phyloP scores from a whole-genome alignment of 1,284 basidiomycete species.

The Sanguinoderma infundibulare region DNA sequence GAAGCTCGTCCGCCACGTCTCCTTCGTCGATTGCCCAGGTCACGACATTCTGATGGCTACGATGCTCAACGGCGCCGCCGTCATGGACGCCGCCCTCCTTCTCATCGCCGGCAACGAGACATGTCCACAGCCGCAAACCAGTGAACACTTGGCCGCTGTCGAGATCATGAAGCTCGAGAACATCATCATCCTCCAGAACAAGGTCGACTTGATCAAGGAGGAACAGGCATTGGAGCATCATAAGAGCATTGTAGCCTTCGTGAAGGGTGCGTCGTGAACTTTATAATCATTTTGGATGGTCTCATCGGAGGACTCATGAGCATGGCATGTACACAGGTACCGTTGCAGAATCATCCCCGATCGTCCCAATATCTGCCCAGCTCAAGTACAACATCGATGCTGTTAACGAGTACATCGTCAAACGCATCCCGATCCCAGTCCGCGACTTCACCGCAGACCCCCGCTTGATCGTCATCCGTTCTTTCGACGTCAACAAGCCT shows the following conservation, averaged over 20 bases:
- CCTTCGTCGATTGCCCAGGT: slow-evolving; percentile 96
- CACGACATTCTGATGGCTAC: slow-evolving; percentile 99
- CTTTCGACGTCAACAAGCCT: slow-evolving; percentile 99
- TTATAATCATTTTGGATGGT: not conserved
- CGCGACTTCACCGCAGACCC: slow-evolving; percentile 94
- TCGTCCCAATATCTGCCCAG: slow-evolving; percentile 98
- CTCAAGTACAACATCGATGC: slow-evolving; percentile 99
- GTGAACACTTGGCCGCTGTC: slow-evolving; percentile 97
- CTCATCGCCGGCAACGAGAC: slow-evolving; percentile 98
- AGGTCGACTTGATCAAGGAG: slow-evolving; percentile 95
- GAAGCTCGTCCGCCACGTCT: slow-evolving; percentile 93
- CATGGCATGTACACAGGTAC: slow-evolving; percentile 63
- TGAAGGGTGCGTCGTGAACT: slow-evolving; percentile 68
- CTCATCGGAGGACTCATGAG: not conserved
- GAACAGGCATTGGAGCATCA: slow-evolving; percentile 90
- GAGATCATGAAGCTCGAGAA: slow-evolving; percentile 99
- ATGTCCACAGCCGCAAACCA: slow-evolving; percentile 98
- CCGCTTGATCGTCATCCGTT: slow-evolving; percentile 96
- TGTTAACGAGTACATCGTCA: slow-evolving; percentile 99
- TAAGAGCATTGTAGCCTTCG: slow-evolving; percentile 91
- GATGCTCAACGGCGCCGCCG: slow-evolving; percentile 99
- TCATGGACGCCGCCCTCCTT: slow-evolving; percentile 98
- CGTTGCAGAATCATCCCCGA: slow-evolving; percentile 95
- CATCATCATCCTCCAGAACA: slow-evolving; percentile 98
- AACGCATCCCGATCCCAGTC: slow-evolving; percentile 92